These are phyloP conservation scores for Kluyveromyces sp. DNA, from an alignment of 1,139 yeast species.

Conservation along the genomic window DNA sequence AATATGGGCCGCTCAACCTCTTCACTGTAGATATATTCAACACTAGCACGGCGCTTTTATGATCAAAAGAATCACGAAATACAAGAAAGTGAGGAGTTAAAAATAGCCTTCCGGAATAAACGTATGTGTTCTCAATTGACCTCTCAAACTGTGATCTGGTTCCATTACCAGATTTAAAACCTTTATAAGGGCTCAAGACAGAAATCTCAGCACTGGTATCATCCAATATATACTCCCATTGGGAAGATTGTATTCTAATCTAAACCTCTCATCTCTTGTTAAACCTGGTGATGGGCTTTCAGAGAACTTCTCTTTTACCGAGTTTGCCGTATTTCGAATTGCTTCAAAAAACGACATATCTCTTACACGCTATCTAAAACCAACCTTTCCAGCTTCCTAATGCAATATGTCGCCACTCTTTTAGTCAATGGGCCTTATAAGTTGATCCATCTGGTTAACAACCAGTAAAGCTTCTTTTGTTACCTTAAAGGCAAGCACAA, in stretches of 20 bases:
- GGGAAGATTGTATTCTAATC: constrained; percentile 62
- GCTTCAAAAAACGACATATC: constrained; percentile 43
- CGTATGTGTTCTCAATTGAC: constrained; percentile 23
- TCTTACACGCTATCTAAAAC: too few species aligned
- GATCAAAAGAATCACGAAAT: constrained; percentile 64
- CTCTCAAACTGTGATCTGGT: not conserved
- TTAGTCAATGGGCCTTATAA: too few species aligned
- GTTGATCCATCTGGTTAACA: too few species aligned
- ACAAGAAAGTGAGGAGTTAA: constrained; percentile 70
- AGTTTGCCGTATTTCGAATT: constrained; percentile 42
- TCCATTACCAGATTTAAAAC: constrained; percentile 5
- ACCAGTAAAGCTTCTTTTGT: too few species aligned
- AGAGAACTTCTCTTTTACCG: constrained; percentile 34
- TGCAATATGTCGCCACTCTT: too few species aligned
- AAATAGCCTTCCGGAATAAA: constrained; percentile 53
- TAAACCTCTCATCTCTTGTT: constrained; percentile 61
- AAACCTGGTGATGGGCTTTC: constrained; percentile 24
- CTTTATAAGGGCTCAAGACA: constrained; percentile 38
- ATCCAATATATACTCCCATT: constrained; percentile 55
- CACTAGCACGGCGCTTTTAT: constrained; percentile 57
- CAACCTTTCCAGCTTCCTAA: too few species aligned
- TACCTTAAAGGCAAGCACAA: too few species aligned
- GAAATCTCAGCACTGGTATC: constrained; percentile 66
- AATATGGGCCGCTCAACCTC: constrained; percentile 83
- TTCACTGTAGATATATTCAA: constrained; percentile 73